Base-by-base conservation (phyloP, 345 rosid genomes). In the Acer campestre region DNA sequence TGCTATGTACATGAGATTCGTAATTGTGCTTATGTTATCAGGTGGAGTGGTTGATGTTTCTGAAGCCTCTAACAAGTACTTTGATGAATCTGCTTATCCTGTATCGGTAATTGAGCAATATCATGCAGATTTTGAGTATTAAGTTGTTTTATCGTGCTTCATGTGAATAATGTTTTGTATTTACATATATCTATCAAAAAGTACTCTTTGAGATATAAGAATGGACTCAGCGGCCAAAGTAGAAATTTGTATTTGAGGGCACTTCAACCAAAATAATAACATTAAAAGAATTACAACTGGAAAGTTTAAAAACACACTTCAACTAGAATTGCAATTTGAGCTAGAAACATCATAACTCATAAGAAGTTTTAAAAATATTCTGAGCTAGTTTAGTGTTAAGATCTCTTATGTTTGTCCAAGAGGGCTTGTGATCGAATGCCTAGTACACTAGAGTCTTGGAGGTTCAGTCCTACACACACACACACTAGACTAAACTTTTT, bases 1-100 rank as follows among this genome's bases (percentile, higher is more conserved):
- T 40, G 38, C 58, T 56, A 40, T 68, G 18, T 31, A 66, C 14
- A 46, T 38, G 40, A 64, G 29, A 70, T n/a, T 75, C 71, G 53
- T 65, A 59, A 20, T 56, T 55, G 46, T 44, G 18, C 29, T 70
- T 46, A 64, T 53, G 70, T 73, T 85, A 0, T 61, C 84, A 94
- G 99, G 95, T 86, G 97, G 94, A 82, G 88, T 86, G 49, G 73
- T 96, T 78, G 94, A 96, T 82, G 82, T 94, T 27, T 77, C 76
- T 46, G 95, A 87, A 78, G 98, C 90, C 11, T 79, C 82, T 62
- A 77, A 86, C 79, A 88, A 80, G 76, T 87, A 77, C 84, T 59
- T 67, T 20, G 85, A 78, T 38, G 97, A 96, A 79, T 88, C 91
- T 35, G 80, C 84, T 73, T 87, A 85, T 82, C 99, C 97, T 11